Percentiles rank a stretch among this genome's conserved stretches.
Evolutionary conservation across 2,329 filamentous ascomycete species (phyloP).

Genomic region (Aspergillus niger): DNA sequence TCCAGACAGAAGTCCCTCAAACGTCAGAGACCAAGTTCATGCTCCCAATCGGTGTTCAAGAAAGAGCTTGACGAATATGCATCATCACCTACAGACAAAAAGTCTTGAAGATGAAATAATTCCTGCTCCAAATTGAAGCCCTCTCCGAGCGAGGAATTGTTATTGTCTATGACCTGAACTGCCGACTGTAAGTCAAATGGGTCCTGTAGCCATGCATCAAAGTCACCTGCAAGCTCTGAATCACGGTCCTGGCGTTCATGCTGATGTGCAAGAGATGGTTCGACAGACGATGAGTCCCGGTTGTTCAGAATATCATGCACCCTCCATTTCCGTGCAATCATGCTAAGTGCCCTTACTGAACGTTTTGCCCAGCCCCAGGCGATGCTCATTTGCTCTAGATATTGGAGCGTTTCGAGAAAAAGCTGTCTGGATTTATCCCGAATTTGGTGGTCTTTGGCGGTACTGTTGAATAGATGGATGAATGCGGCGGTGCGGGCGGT

Average conservation of each 20-base stretch:
- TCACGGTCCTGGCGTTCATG: neutral
- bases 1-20: no score
- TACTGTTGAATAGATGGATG: neutral
- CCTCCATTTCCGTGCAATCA: neutral
- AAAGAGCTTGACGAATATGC: neutral
- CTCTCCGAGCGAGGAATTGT: neutral
- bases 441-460: neutral
- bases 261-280: neutral
- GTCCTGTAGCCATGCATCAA: neutral
- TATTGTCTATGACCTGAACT: neutral
- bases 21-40: no score
- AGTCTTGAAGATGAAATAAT: neutral
- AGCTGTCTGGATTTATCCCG: neutral
- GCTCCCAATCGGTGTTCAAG: no score
- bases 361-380: neutral
- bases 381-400: neutral
- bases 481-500: neutral
- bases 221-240: neutral
- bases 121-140: neutral
- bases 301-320: neutral
- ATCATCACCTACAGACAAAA: neutral
- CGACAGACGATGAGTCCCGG: neutral
- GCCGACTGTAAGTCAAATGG: neutral
- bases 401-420: neutral
- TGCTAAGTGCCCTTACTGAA: neutral